A percentile compares a stretch with the other conserved stretches of the same genome.
Evolutionary conservation across 1,284 basidiomycete species (phyloP).

Genomic region (Veloboletus limbatus): DNA sequence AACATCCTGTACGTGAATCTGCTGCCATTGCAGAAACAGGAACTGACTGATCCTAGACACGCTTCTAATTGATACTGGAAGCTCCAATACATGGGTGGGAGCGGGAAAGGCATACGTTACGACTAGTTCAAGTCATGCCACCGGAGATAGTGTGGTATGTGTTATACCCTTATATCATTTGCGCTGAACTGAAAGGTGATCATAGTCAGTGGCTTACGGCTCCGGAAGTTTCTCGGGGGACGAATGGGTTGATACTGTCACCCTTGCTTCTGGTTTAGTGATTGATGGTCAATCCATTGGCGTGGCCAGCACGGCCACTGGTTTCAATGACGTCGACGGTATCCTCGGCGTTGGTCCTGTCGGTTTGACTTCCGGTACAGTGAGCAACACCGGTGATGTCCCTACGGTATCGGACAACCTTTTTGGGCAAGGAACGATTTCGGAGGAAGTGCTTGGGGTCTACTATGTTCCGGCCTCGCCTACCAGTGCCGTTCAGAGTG

Average conservation of each 20-base stretch:
- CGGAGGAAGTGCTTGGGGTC: neutral
- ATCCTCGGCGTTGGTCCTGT: too few relatives aligned
- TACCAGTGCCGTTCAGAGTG: too few relatives aligned
- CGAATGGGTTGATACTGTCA: too few relatives aligned
- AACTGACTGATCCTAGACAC: conserved; percentile 19
- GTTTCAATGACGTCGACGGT: too few relatives aligned
- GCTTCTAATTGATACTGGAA: neutral
- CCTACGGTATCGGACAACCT: neutral
- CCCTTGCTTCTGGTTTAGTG: too few relatives aligned
- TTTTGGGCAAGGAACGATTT: neutral
- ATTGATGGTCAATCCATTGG: neutral
- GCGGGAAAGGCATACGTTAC: neutral
- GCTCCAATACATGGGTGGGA: neutral
- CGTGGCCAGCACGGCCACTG: too few relatives aligned
- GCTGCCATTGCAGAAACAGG: neutral
- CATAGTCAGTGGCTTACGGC: too few relatives aligned
- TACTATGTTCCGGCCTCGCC: neutral
- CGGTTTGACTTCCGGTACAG: too few relatives aligned
- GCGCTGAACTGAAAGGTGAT: too few relatives aligned
- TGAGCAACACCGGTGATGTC: too few relatives aligned
- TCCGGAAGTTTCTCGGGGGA: too few relatives aligned
- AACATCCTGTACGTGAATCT: conserved; percentile 37
- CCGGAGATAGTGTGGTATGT: neutral
- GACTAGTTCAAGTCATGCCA: neutral
- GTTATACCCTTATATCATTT: neutral